Conservation (phyloP, 345 rosid species). For the Reutealis trisperma region DNA sequence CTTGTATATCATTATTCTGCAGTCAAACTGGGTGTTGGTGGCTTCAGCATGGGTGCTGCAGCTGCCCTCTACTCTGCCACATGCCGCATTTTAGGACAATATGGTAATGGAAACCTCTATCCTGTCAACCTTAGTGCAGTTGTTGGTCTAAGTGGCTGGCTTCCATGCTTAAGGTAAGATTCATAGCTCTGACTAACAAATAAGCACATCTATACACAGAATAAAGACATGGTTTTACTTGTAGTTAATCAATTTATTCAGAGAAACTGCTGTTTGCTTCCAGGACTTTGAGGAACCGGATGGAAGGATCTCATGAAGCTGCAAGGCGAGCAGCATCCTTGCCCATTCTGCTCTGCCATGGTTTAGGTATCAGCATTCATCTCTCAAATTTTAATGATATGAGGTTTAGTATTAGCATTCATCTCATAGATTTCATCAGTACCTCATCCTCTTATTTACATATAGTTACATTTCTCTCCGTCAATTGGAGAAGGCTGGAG, state of each 20-base stretch:
- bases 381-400: not conserved
- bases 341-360: conserved; percentile 62
- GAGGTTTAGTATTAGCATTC: too few relatives aligned
- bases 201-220: not conserved
- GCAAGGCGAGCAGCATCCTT: conserved; percentile 58
- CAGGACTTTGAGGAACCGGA: conserved; percentile 57
- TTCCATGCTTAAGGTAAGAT: conserved; percentile 64
- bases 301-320: conserved; percentile 54
- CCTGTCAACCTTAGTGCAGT: conserved; percentile 49
- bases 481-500: too few relatives aligned
- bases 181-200: not conserved
- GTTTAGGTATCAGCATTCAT: conserved; percentile 41
- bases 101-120: conserved; percentile 50
- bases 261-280: conserved; percentile 15
- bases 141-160: conserved; percentile 77
- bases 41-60: conserved; percentile 29
- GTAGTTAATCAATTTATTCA: conserved; percentile 20
- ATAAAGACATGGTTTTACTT: not conserved
- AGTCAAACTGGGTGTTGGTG: conserved; percentile 28
- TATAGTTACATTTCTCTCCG: too few relatives aligned
- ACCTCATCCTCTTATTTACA: too few relatives aligned
- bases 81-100: conserved; percentile 53
- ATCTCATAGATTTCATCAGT: too few relatives aligned
- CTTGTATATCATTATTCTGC: not conserved
- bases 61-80: conserved; percentile 65